Evolutionary conservation across 495 filamentous ascomycete genomes (phyloP), one percentile per base, ranked within the genome.

Genomic region (Aspergillus saccharolyticus): DNA sequence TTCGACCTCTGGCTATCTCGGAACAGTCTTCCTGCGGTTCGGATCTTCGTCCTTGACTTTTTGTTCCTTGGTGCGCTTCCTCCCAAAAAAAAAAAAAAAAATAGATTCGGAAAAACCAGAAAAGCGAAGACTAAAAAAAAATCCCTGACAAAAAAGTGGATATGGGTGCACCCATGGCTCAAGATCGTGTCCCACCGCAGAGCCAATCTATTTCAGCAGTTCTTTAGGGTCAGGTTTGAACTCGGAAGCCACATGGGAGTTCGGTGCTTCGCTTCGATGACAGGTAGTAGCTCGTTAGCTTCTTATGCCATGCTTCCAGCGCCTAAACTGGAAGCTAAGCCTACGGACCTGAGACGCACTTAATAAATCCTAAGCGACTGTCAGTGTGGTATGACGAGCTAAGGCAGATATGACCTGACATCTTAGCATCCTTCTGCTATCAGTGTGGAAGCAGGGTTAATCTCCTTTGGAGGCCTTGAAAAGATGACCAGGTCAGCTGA

Each of bases 311-410:
- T 22, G 22, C 43, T 57, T 39, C 55, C 52, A 22, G 56, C 56
- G 49, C 56, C 50, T 46, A 52, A 28, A 17, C 30, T 28, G 30
- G 44, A 48, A 48, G 15, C 16, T 18, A 14, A 47, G 24, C 17
- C n/a, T 6, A 47, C 16, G 48, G 44, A 49, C 30, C 43, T 24
- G 42, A 55, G 20, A 18, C 44, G 46, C 21, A 48, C 22, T n/a
- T 58, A 47, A 47, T 58, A 45, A 44, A 53, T 58, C 42, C 56
- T 42, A 49, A 18, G 30, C 56, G 52, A 17, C 56, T 58, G 51
- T 24, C 48, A 48, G 19, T 25, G 25, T 58, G 56, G 56, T 52
- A 53, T 53, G 56, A 58, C 49, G 28, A 28, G 43, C 48, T 52
- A 57, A 45, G 17, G 47, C 42, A 52, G 39, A 50, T n/a, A 43